Evolutionary conservation across 2,329 filamentous ascomycete species (phyloP).

Genomic region (Nigrospora osmanthi): DNA sequence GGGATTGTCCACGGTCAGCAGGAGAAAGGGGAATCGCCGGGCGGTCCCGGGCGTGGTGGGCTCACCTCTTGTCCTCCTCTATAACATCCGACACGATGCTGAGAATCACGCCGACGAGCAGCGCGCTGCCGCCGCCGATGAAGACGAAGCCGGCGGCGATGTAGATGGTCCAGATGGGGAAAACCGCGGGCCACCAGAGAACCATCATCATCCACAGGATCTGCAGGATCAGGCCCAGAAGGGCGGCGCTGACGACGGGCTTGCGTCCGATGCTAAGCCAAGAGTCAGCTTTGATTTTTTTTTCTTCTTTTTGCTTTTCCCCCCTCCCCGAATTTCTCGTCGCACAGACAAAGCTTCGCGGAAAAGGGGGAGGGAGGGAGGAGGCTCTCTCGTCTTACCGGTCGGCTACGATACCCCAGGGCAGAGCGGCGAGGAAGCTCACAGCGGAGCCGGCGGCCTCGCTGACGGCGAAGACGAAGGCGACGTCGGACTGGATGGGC

Average conservation of each 20-base stretch:
- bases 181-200: constrained; percentile 20
- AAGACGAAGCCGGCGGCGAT: constrained; percentile 21
- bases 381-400: constrained; percentile 10
- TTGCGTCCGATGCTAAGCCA: constrained; percentile 25
- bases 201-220: constrained; percentile 20
- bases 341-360: too few species aligned
- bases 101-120: constrained; percentile 20
- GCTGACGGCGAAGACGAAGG: constrained; percentile 22
- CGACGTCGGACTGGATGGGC: constrained; percentile 25
- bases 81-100: constrained; percentile 28
- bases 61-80: constrained; percentile 23
- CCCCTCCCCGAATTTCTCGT: too few species aligned
- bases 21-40: neutral
- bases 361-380: neutral
- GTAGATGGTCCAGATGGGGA: constrained; percentile 25
- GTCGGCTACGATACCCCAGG: constrained; percentile 29
- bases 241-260: constrained; percentile 20
- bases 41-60: neutral
- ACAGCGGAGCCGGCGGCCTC: constrained; percentile 20
- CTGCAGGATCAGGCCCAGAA: constrained; percentile 20
- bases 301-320: too few species aligned
- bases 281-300: constrained; percentile 1
- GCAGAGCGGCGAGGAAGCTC: constrained; percentile 25
- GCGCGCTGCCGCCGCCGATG: constrained; percentile 25
- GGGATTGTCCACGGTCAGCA: neutral